These are phyloP conservation scores for Paraurostyla sp. DNA, from an alignment of 73 alveolate genomes.

Conservation along the genomic window DNA sequence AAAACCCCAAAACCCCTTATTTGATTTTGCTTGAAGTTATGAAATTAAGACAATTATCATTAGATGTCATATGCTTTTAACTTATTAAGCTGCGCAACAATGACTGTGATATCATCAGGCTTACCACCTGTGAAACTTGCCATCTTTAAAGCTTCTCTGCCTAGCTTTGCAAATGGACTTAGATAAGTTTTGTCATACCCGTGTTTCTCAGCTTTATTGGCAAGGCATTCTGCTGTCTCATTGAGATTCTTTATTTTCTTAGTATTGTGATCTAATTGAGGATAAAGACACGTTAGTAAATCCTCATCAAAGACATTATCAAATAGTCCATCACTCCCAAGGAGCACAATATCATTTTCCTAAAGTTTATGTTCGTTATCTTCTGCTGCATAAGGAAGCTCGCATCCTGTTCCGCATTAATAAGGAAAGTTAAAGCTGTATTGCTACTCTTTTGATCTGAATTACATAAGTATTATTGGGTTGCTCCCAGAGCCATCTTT, in stretches of 20 bases:
- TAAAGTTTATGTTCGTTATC: slow-evolving; percentile 18
- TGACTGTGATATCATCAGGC: slow-evolving; percentile 83
- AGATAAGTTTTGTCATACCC: slow-evolving; percentile 2
- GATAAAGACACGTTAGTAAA: slow-evolving; percentile 12
- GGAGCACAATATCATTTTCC: slow-evolving; percentile 52
- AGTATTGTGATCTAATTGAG: neutral
- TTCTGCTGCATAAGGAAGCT: slow-evolving; percentile 37
- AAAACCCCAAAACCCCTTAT: too few species aligned
- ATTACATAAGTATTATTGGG: neutral
- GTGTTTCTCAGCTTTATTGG: slow-evolving; percentile 23
- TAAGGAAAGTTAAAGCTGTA: slow-evolving; percentile 53
- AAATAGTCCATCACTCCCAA: slow-evolving; percentile 72
- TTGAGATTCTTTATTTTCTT: neutral
- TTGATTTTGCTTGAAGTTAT: neutral
- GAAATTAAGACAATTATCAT: neutral
- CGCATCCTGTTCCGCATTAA: slow-evolving; percentile 45
- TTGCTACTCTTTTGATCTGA: slow-evolving; percentile 55
- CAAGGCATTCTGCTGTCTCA: slow-evolving; percentile 40
- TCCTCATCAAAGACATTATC: slow-evolving; percentile 67
- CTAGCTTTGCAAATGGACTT: slow-evolving; percentile 34
- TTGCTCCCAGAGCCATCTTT: neutral
- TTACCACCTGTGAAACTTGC: slow-evolving; percentile 71
- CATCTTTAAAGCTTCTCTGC: neutral
- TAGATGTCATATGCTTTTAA: neutral
- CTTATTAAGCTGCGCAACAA: slow-evolving; percentile 68